Evolutionary conservation across 805 yeast species (phyloP), one percentile per base, ranked within the genome.

Genomic region (Candida ovalis): DNA sequence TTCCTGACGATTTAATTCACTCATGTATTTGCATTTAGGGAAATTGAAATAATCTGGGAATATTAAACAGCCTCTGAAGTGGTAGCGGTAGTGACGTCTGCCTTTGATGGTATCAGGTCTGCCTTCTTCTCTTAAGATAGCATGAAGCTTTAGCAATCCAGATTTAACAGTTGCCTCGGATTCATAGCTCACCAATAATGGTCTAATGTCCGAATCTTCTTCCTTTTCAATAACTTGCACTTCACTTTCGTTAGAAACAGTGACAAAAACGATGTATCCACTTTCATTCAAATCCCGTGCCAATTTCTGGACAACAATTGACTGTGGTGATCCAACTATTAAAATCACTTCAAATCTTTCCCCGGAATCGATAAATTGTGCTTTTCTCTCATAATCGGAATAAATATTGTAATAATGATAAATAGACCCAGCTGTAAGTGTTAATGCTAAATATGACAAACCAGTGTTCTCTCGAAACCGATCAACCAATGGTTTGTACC

Each of bases 191-290:
- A 88, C 64, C 36, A 79, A 75, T 46, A 89, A 69, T 39, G 86
- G 81, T 54, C 86, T 78, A 47, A 88, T 77, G 61, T 88, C 96
- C 22, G 78, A 76, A 15, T 84, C 80, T 41, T 82, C 75, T 49
- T 86, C 87, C 51, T 70, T 77, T 51, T 76, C 78, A 42, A 81
- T 70, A 46, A 75, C 75, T 54, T 67, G 70, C 40, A 72, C 62
- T 51, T 84, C 88, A 52, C 72, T 74, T 25, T 82, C 88, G 50
- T 76, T 79, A n/a, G 78, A 63, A n/a, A 82, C 78, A 0, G 95
- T 82, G 53, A 88, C 73, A 61, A 84, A 88, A 3, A 89, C 90
- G 28, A 89, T 84, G 61, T 86, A 88, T 1, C 96, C 96, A 46
- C 96, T 71, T 40, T 76, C 76, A 53, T 87, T 90, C 53, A 88